Base-by-base conservation (phyloP, 2,329 filamentous ascomycete species). In the Epichloe hybrida region DNA sequence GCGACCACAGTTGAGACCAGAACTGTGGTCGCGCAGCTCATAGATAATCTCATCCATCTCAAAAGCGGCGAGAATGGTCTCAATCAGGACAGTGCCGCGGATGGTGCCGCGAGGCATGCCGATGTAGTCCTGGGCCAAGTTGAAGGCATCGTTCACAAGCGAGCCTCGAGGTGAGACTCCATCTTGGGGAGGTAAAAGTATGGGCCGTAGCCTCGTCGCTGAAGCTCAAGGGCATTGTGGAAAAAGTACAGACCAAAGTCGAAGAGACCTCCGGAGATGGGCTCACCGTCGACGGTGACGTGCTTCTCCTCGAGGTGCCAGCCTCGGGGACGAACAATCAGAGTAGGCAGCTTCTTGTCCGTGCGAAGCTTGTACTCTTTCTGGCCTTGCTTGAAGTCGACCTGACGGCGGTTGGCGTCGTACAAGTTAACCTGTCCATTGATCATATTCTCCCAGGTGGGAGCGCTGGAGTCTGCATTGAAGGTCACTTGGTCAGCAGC, bases 31-130 rank as follows among this genome's bases (percentile, higher is more conserved):
- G 54, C 93, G 86, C 59, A 98, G 84, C 75, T 97, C 93, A 70
- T 96, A 98, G 72, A 98, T 97, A 71, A 98, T 97, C 81, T 98
- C 93, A 62, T 98, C 93, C 93, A 98, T 98, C 77, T 98, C 93
- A 64, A 98, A 98, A 15, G 91, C 93, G 41, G 93, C 93, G 42
- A 91, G 79, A 68, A 98, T 97, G 51, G 93, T 97, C 79, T 98
- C 93, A 64, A 98, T 97, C 61, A 98, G 75, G 39, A 97, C 91
- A 3, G 93, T 98, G 55, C 80, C 93, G 60, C 93, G 86, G 70
- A 97, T 95, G 50, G 89, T 97, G 50, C 93, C 93, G 53, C 93
- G 81, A 50, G 80, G 80, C 72, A 98, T 85, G 59, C 87, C 86
- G 64, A 96, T 81, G 72, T 86, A 89, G 73, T 98, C 93, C 72